phyloP scores from a whole-genome alignment of 306 rosid genomes.

The Luffa acutangula region DNA sequence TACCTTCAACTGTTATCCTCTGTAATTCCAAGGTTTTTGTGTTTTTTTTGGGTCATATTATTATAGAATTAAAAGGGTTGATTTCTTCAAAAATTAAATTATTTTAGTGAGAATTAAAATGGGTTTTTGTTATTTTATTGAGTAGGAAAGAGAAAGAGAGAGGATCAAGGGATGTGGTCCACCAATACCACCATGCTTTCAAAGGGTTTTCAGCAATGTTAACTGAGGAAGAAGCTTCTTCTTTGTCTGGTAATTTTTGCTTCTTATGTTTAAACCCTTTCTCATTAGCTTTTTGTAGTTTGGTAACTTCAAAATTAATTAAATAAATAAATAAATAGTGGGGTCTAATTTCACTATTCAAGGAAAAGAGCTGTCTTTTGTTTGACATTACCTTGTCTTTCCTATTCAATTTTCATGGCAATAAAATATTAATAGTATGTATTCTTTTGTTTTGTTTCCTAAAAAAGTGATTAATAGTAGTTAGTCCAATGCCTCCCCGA shows the following conservation, averaged over 20 bases:
- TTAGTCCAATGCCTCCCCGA: no score
- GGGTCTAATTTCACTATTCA: background rate
- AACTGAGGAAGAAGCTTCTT: conserved; percentile 70
- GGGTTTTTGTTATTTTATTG: background rate
- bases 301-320: background rate
- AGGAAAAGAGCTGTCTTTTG: background rate
- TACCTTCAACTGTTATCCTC: conserved; percentile 55
- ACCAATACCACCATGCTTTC: conserved; percentile 66
- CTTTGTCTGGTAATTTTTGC: conserved; percentile 48
- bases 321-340: background rate
- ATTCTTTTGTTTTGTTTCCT: no score
- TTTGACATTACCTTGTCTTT: background rate
- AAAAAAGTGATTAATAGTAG: no score
- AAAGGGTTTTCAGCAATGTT: conserved; percentile 92
- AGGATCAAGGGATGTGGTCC: conserved; percentile 25
- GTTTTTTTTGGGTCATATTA: background rate
- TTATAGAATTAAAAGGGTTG: background rate
- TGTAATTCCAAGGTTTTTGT: conserved; percentile 35
- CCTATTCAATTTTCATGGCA: background rate
- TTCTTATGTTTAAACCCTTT: background rate
- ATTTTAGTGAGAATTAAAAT: background rate
- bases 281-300: background rate
- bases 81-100: background rate
- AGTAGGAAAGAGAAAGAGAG: conserved; percentile 56
- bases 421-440: background rate